These are phyloP conservation scores for Gloeophyllum trabeum DNA, from an alignment of 768 basidiomycete species.

Conservation along the genomic window DNA sequence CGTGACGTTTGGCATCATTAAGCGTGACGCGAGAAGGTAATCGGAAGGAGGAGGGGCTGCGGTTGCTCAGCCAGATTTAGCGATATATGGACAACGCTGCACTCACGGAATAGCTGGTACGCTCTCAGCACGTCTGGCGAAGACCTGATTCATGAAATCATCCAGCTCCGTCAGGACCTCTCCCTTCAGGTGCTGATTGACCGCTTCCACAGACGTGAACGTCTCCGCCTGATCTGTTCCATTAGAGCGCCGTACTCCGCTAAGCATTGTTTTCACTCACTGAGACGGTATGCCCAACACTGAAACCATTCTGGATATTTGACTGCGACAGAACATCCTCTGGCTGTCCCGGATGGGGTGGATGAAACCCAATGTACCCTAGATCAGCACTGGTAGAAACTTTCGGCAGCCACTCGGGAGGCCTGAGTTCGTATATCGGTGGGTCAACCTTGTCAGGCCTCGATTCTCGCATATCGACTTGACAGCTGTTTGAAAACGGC, in stretches of 20 bases:
- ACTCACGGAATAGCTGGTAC: conserved; percentile 56
- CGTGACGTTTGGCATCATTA: conserved; percentile 66
- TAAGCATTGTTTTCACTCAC: conserved; percentile 26
- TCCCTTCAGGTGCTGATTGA: conserved; percentile 39
- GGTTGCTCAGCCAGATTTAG: neutral
- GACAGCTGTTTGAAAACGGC: no score
- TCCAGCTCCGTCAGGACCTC: conserved; percentile 51
- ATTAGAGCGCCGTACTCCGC: neutral
- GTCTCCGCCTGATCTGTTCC: conserved; percentile 40
- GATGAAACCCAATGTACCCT: conserved; percentile 74
- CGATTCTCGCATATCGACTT: neutral
- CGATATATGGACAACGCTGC: neutral
- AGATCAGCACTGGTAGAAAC: conserved; percentile 53
- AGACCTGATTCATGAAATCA: conserved; percentile 68
- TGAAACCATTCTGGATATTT: conserved; percentile 59
- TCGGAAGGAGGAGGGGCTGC: conserved; percentile 57
- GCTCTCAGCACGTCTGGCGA: conserved; percentile 46
- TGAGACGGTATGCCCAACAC: conserved; percentile 38
- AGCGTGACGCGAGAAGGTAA: conserved; percentile 77
- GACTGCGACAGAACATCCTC: conserved; percentile 60
- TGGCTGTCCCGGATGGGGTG: conserved; percentile 62
- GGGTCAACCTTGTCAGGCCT: conserved; percentile 11
- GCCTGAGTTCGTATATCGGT: conserved; percentile 52
- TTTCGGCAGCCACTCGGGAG: conserved; percentile 65
- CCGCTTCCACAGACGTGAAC: conserved; percentile 44